Base-by-base conservation (phyloP, 2,329 filamentous ascomycete genomes). In the Monilinia fructicola region DNA sequence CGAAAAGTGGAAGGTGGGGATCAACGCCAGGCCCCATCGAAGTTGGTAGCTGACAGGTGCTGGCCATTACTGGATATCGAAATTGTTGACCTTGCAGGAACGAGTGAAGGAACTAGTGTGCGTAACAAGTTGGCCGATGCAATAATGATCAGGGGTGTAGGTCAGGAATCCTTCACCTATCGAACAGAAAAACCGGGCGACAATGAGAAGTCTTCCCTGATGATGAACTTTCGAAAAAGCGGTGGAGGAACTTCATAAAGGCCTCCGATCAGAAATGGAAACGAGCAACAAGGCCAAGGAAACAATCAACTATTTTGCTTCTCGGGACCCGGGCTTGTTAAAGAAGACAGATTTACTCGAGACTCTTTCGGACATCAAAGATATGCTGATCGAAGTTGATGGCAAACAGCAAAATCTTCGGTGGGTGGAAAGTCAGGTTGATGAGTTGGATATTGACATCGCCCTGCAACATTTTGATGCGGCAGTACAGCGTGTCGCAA, bases 361-460 rank as follows among this genome's bases (percentile, higher is more conserved):
- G 75, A 90, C 87, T 10, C 79, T 93, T 12, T 92, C 92, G 1
- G 87, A 89, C 69, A 87, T 90, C 73, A 92, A 92, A 75, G 91
- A 96, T 69, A 90, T 97, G 80, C 85, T 97, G 65, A 93, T 99
- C 71, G 95, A 99, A 73, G 92, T 97, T 18, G 95, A 98, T 74
- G 95, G 95, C 59, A 96, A 96, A 74, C 93, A 97, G 77, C 92
- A 98, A 76, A 97, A 95, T 76, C 84, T 99, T 56, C 90, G 94
- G 64, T 97, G 92, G 92, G 92, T 99, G 0, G 95, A 99, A 77
- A 87, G 88, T 63, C 92, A 98, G 78, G 91, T 99, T 77, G 95
- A 99, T 75, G 92, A 96, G 75, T 85, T 99, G 7, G 95, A 99
- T 75, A 98, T 98, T 73, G 90, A 96, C 73, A 93, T 99, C 74